A percentile compares a stretch with the other conserved stretches of the same genome.
Conservation (phyloP, 1,284 basidiomycete species). For the Austroboletus novae-zelandiae region DNA sequence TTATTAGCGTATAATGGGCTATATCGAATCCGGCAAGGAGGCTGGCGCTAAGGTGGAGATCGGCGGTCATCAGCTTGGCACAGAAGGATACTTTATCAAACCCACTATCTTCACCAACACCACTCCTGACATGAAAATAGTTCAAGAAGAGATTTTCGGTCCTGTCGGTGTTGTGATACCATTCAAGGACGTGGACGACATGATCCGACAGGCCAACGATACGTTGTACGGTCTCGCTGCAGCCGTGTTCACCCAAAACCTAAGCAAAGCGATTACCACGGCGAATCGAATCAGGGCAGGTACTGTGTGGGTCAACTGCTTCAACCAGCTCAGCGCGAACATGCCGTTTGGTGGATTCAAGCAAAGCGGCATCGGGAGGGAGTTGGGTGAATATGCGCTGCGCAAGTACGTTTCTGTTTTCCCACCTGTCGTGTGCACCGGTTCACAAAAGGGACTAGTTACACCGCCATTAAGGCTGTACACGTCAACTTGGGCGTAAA, state of each 20-base stretch:
- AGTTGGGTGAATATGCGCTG: conserved; percentile 83
- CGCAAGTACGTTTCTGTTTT: conserved; percentile 45
- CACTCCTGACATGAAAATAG: conserved; percentile 80
- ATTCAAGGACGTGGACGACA: conserved; percentile 70
- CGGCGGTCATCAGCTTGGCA: conserved; percentile 76
- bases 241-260: conserved; percentile 81
- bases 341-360: conserved; percentile 91
- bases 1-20: conserved; percentile 74
- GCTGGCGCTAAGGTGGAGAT: conserved; percentile 80
- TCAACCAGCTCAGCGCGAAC: conserved; percentile 61
- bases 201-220: conserved; percentile 81
- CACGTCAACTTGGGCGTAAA: conserved; percentile 64
- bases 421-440: conserved; percentile 5
- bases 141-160: conserved; percentile 90
- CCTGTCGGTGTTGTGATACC: conserved; percentile 77
- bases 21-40: conserved; percentile 83
- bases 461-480: conserved; percentile 82
- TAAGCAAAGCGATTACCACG: conserved; percentile 72
- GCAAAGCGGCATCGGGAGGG: conserved; percentile 81
- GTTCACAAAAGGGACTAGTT: conserved; percentile 44
- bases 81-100: conserved; percentile 72
- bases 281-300: conserved; percentile 82
- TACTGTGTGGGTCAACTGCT: conserved; percentile 80
- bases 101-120: conserved; percentile 89
- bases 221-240: conserved; percentile 84